These are phyloP conservation scores for Olyra latifolia DNA, from an alignment of 176 grass and related monocot species.

Conservation along the genomic window DNA sequence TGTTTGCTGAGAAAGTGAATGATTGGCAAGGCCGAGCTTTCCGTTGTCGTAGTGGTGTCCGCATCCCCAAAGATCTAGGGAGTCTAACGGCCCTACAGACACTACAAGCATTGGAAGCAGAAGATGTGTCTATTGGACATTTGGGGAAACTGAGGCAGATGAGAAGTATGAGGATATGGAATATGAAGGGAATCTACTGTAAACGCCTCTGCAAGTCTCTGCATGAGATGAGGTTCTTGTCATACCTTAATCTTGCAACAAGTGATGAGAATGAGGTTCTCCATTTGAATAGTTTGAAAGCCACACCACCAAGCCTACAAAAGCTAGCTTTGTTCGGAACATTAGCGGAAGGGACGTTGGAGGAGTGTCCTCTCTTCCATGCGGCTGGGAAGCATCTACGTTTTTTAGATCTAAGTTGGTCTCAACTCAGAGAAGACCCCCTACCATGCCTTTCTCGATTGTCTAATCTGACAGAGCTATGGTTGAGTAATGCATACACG, in stretches of 20 bases:
- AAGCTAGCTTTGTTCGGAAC: not conserved
- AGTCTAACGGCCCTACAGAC: slow-evolving; percentile 25
- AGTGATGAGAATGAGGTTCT: slow-evolving; percentile 21
- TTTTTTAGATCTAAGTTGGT: not conserved
- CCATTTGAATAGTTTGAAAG: not conserved
- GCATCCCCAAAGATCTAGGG: not conserved
- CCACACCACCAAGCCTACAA: not conserved
- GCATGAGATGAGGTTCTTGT: slow-evolving; percentile 5
- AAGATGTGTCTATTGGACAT: not conserved
- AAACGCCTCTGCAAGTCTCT: not conserved
- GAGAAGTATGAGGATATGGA: slow-evolving; percentile 18
- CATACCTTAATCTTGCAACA: not conserved
- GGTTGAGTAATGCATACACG: not conserved
- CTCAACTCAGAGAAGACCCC: not conserved
- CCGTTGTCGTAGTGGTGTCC: not conserved
- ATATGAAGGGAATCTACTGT: slow-evolving; percentile 4
- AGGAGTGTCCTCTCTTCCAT: not conserved
- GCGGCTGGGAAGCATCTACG: not conserved
- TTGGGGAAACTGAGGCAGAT: slow-evolving; percentile 26
- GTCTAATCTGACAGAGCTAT: not conserved
- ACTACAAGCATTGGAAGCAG: not conserved
- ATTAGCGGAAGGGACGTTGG: not conserved
- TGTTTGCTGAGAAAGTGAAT: not conserved
- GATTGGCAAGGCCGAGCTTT: not conserved
- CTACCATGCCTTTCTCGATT: not conserved